phyloP scores from a whole-genome alignment of 768 basidiomycete species.

The Roridomyces roridus region DNA sequence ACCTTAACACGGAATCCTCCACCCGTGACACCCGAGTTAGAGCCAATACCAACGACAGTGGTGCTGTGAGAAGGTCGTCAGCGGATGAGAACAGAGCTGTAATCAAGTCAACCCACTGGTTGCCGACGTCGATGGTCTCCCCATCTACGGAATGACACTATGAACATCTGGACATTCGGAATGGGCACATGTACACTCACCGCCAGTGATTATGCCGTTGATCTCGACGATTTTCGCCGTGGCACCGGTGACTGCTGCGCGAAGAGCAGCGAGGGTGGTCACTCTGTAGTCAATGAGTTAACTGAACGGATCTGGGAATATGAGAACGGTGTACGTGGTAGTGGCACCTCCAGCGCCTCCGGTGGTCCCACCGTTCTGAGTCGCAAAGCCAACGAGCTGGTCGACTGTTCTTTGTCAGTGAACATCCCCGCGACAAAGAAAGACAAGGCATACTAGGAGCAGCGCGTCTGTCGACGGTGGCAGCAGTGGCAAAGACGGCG shows the following conservation, averaged over 20 bases:
- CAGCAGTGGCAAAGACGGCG: slow-evolving; percentile 6
- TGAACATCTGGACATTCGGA: no score
- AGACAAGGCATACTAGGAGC: slow-evolving; percentile 16
- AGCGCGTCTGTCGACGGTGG: slow-evolving; percentile 15
- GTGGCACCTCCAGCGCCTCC: slow-evolving; percentile 21
- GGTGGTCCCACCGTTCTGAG: slow-evolving; percentile 22
- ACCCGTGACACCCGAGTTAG: slow-evolving; percentile 22
- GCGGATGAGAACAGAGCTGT: no score
- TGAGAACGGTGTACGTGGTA: slow-evolving; percentile 10
- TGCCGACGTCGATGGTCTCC: slow-evolving; percentile 17
- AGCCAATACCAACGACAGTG: slow-evolving; percentile 17
- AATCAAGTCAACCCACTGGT: no score
- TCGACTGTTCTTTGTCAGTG: not conserved
- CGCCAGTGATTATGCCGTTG: slow-evolving; percentile 21
- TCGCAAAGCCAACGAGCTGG: slow-evolving; percentile 22
- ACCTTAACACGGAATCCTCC: slow-evolving; percentile 25
- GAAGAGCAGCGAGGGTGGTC: slow-evolving; percentile 19
- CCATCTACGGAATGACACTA: slow-evolving; percentile 14
- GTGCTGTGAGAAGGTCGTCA: slow-evolving; percentile 8
- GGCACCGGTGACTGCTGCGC: slow-evolving; percentile 9
- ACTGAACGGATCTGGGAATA: not conserved
- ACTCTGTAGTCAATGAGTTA: slow-evolving; percentile 7
- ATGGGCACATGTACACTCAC: not conserved
- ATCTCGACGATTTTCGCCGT: slow-evolving; percentile 21
- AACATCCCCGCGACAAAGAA: not conserved